Evolutionary conservation across 2,329 filamentous ascomycete genomes (phyloP), one percentile per base, ranked within the genome.

Genomic region (Cercospora sp.): DNA sequence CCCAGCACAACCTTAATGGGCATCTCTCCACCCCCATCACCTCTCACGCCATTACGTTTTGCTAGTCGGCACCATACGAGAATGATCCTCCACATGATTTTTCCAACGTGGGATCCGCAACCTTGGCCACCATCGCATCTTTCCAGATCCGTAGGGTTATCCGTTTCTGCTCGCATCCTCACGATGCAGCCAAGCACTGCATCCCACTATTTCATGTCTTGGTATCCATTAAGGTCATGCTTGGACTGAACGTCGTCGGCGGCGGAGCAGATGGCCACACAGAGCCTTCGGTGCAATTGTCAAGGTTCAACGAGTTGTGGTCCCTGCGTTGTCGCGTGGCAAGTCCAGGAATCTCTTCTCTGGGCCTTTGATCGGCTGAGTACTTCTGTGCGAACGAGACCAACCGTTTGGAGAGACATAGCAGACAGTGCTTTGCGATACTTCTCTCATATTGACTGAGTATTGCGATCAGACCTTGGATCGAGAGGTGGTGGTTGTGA

Each of bases 121-220:
- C 51, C 66, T 67, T 68, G 62, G 63, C 66, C 36, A 39, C 33
- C 31, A 33, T 45, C 62, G 31, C 58, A 60, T 62, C 59, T 58
- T 67, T 23, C 66, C 62, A 9, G 7, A 67, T 60, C 10, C 33
- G 66, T 68, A 62, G 12, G n/a, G n/a, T 62, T 39, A 31, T 59
- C 66, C 66, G 66, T 31, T 58, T 53, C 39, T 36, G 20, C 58
- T 65, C 45, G 48, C 62, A 65, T 51, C 39, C 61, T 31, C 20
- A 48, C 53, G 30, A 45, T 39, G 62, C 66, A 68, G 66, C 66
- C 66, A 68, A 68, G 66, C 62, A 62, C 26, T 18, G 28, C 61
- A 36, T 55, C 48, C 60, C 48, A 63, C 62, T 42, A 18, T 31
- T 45, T 30, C 20, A 30, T 20, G 28, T 59, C 62, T 64, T 64